Evolutionary conservation across 345 rosid species (phyloP), one percentile per base, ranked within the genome.

Genomic region (Heritiera littoralis): DNA sequence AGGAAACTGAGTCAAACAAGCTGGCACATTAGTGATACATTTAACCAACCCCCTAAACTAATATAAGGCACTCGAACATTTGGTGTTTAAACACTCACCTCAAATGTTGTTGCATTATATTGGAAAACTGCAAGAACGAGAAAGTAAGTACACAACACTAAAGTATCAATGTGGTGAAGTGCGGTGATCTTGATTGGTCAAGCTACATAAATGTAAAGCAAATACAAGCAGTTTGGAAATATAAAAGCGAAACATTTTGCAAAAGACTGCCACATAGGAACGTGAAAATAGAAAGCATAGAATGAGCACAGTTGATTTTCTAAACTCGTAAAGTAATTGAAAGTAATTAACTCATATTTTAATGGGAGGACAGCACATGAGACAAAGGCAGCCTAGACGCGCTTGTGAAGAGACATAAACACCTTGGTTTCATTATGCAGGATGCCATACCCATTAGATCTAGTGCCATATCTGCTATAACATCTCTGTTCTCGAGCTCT

Each of bases 401-500:
- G 74, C 6, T 87, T 87, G 85, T 18, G 43, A 54, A 69, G 77
- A 56, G 63, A 52, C 51, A 45, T 15, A 1, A 4, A 35, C 38
- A 35, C 38, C 38, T 35, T 35, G 38, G 45, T n/a, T 54, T 17
- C 3, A 20, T 56, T 45, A 55, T n/a, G 48, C 30, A n/a, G 8
- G 11, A 67, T 11, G 3, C 70, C 86, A 38, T 84, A 88, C 90
- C 5, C 0, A 41, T 18, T 35, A 83, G 0, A 0, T 71, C 0
- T 49, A 76, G 76, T 1, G 80, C 88, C 80, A 81, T 81, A 72
- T 92, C 98, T 14, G 83, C 80, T 23, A 0, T 28, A 68, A 84
- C 83, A 38, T 87, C 90, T 73, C 78, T 45, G 79, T 51, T 45
- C 38, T 81, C 80, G 45, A 58, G 6, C 5, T 84, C 78, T 67